Evolutionary conservation across 2,329 filamentous ascomycete genomes (phyloP), one percentile per base, ranked within the genome.

Genomic region (Fusarium pininemorale): DNA sequence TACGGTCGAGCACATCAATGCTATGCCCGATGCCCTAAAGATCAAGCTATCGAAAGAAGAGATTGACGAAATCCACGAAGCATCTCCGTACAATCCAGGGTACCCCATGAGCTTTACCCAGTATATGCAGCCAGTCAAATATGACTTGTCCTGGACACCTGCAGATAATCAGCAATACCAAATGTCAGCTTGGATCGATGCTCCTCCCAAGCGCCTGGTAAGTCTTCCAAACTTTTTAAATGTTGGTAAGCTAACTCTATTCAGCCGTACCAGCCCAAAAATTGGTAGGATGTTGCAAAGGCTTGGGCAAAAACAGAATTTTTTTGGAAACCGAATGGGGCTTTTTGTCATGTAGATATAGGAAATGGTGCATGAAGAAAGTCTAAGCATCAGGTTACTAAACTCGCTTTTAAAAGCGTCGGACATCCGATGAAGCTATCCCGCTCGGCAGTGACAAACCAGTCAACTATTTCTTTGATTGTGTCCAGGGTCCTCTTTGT

Each of bases 1-100:
- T 47, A 70, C 50, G 0, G 47, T 73, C 2, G 62, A 69, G 1
- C 73, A 75, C 3, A 10, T 75, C 14, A 55, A 68, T 1, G 65
- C 63, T 2, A 66, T 73, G 44, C 53, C 66, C 0, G 57, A 72
- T 0, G 73, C 66, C 3, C 3, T 75, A 1, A 39, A 37, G 7
- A 45, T 75, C 7, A 38, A 56, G 2, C 60, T 75, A 6, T 28
- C 59, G 1, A 66, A 61, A 18, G 48, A 68, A 0, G 69, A 75
- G 1, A 39, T 70, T 0, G 41, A 70, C 0, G 54, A 39, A 5
- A 75, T 75, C 1, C 60, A 75, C 20, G 28, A 73, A 12, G 72
- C 58, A 1, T 63, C 60, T 3, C 51, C 62, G 0, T 75, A 68
- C 6, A 48, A 60, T 16, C 66, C 51, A 0, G 50, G 64, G 1